These are phyloP conservation scores for Aspergillus fructus DNA, from an alignment of 2,329 filamentous ascomycete species.

Conservation along the genomic window DNA sequence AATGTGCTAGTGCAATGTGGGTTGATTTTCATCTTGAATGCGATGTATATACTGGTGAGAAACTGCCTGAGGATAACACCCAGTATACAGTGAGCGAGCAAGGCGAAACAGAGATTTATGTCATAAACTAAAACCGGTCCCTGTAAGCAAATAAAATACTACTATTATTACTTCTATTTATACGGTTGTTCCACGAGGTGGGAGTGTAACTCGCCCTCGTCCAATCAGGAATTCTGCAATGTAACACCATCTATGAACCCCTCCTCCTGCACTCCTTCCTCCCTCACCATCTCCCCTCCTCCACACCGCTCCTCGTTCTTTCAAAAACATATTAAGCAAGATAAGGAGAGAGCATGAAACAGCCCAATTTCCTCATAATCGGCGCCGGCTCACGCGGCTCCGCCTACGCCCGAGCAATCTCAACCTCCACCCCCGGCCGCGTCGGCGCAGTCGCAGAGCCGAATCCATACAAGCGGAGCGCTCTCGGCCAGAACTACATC, in stretches of 20 bases:
- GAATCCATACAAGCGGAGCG: constrained; percentile 69
- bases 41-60: too few species aligned
- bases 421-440: constrained; percentile 61
- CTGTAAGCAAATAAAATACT: too few species aligned
- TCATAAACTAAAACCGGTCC: too few species aligned
- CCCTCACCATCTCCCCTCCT: background rate
- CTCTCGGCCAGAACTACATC: constrained; percentile 70
- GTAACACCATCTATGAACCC: background rate
- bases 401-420: constrained; percentile 69
- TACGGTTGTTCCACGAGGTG: background rate
- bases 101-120: too few species aligned
- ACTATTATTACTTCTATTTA: background rate
- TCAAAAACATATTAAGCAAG: too few species aligned
- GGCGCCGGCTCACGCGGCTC: constrained; percentile 79
- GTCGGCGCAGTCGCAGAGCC: constrained; percentile 82
- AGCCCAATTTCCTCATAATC: constrained; percentile 71
- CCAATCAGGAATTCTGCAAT: constrained; percentile 2
- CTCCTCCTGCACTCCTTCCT: background rate
- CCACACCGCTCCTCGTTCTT: background rate
- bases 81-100: too few species aligned
- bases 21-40: too few species aligned
- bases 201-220: background rate
- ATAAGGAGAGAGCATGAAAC: background rate
- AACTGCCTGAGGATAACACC: too few species aligned
- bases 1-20: too few species aligned